Evolutionary conservation across 2,329 filamentous ascomycete genomes (phyloP), one percentile per base, ranked within the genome.

Genomic region (Colletotrichum neosansevieriae): DNA sequence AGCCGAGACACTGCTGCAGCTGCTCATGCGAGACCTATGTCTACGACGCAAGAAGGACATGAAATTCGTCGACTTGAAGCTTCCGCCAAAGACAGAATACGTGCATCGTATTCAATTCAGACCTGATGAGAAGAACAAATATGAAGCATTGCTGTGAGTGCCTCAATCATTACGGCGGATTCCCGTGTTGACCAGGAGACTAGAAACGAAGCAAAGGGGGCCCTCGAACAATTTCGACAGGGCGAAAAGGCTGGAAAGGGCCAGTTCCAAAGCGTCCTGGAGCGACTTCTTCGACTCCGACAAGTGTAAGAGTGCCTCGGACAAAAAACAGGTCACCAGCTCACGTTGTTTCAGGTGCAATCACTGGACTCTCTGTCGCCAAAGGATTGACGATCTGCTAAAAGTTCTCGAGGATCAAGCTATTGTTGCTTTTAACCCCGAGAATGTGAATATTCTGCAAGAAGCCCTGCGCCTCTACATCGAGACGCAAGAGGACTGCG

Each of bases 21-120:
- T 89, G 5, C 84, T 97, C 50, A 94, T 97, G 89, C 85, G 85
- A n/a, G 89, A 92, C 17, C 86, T 97, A 53, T 96, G 92, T 73
- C 83, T 97, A 21, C 88, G 94, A 42, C 88, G 94, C 42, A 91
- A 90, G 78, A 97, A 97, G 77, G 91, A 95, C 63, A 97, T 97
- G 94, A 86, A 86, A 5, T 97, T 97, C 74, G 87, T 97, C 59
- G 93, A 97, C 72, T 82, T 97, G 19, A 91, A 89, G 70, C 84
- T 97, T 9, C 94, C 94, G 0, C 83, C 89, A 13, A 89, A 97
- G 74, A 91, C 89, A 1, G 93, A 95, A 75, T 94, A 91, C 72
- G 84, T 96, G 6, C 90, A 96, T 73, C 88, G 88, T 9, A 88
- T 97, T 72, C 84, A 89, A 9, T 94, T 97, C 74, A 86, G 89